Conservation (phyloP, 805 yeast species). For the Tetrapisispora pingtungensis region DNA sequence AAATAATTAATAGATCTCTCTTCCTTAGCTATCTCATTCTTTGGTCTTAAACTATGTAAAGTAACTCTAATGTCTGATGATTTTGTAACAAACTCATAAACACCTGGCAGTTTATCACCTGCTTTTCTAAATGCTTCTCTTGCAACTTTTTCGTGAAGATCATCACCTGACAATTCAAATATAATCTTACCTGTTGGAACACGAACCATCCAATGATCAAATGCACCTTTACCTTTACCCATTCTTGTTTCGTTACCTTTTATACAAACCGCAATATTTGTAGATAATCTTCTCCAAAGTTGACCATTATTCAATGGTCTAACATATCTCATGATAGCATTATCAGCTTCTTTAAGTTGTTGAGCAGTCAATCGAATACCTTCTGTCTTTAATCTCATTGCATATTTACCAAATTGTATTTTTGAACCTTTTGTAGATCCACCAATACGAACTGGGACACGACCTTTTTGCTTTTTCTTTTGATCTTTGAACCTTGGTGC, state of each 20-base stretch:
- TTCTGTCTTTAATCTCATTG: slow-evolving; percentile 78
- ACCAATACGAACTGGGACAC: slow-evolving; percentile 90
- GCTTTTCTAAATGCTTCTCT: slow-evolving; percentile 86
- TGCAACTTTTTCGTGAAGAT: slow-evolving; percentile 81
- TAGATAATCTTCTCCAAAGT: slow-evolving; percentile 69
- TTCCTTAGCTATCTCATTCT: slow-evolving; percentile 29
- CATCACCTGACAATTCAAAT: slow-evolving; percentile 68
- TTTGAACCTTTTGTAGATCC: slow-evolving; percentile 87
- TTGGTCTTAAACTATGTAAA: slow-evolving; percentile 40
- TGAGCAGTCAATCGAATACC: slow-evolving; percentile 80
- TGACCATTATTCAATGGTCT: slow-evolving; percentile 57
- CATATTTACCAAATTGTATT: slow-evolving; percentile 71
- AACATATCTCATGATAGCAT: slow-evolving; percentile 70
- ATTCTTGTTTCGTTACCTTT: slow-evolving; percentile 98
- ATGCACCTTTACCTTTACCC: slow-evolving; percentile 99
- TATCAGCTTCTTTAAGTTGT: slow-evolving; percentile 86
- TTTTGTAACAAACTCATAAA: slow-evolving; percentile 69
- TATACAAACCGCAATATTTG: slow-evolving; percentile 83
- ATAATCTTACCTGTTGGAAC: slow-evolving; percentile 92
- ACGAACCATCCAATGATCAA: slow-evolving; percentile 94
- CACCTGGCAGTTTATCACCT: slow-evolving; percentile 84
- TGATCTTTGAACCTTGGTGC: slow-evolving; percentile 62
- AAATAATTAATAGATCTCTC: slow-evolving; percentile 34
- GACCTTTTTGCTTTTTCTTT: slow-evolving; percentile 77
- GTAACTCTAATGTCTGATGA: slow-evolving; percentile 65